Conservation (phyloP, 352 stramenopile genomes). For the Phytophthora colocasiae region DNA sequence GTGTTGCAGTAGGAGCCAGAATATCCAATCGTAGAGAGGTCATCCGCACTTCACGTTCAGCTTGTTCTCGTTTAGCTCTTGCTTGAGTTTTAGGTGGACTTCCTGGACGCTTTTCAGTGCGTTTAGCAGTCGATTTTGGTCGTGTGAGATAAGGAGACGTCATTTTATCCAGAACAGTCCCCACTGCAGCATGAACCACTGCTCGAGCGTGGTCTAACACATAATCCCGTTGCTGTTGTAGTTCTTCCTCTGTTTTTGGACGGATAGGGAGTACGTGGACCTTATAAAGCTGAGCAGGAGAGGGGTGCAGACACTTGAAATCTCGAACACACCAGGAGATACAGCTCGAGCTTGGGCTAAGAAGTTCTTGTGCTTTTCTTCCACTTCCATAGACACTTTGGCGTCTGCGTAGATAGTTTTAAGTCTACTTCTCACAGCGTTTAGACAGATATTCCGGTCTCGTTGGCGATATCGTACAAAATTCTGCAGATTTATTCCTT, state of each 20-base stretch:
- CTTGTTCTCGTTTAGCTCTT: constrained; percentile 42
- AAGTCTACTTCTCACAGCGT: constrained; percentile 32
- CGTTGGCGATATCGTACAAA: constrained; percentile 63
- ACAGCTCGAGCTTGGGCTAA: constrained; percentile 46
- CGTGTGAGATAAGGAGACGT: constrained; percentile 22
- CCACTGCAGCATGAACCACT: constrained; percentile 44
- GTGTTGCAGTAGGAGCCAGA: constrained; percentile 37
- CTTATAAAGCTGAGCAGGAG: constrained; percentile 56
- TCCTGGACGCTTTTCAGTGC: constrained; percentile 3
- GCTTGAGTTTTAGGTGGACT: constrained; percentile 19
- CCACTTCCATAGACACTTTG: constrained; percentile 33
- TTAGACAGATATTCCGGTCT: constrained; percentile 51
- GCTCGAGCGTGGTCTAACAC: constrained; percentile 33
- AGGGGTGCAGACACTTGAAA: constrained; percentile 46
- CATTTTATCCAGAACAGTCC: constrained; percentile 47
- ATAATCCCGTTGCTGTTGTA: constrained; percentile 41
- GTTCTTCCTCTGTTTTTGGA: constrained; percentile 48
- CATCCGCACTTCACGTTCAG: constrained; percentile 39
- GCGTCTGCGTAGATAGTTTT: constrained; percentile 48
- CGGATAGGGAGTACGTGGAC: constrained; percentile 58
- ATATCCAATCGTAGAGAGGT: constrained; percentile 54
- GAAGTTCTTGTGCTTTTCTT: constrained; percentile 53
- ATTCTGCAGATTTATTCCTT: constrained; percentile 48
- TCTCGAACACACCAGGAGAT: constrained; percentile 74
- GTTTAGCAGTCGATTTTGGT: constrained; percentile 17